phyloP scores from a whole-genome alignment of 352 stramenopile genomes.

The Pythium dissimile region DNA sequence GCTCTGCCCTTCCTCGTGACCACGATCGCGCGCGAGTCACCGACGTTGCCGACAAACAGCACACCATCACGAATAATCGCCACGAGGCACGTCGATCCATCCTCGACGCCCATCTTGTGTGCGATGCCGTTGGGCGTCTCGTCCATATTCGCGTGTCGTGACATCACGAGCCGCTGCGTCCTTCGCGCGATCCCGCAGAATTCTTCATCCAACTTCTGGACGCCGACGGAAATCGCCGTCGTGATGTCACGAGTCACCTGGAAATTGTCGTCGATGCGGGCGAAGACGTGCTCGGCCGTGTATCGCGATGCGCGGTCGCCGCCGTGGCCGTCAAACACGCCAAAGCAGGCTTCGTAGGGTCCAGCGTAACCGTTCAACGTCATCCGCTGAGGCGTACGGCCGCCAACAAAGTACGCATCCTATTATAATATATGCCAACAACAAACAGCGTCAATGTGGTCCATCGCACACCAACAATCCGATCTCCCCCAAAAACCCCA shows the following conservation, averaged over 20 bases:
- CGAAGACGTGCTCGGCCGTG: constrained; percentile 72
- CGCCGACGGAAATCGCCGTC: constrained; percentile 52
- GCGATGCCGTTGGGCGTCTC: constrained; percentile 11
- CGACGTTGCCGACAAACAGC: constrained; percentile 78
- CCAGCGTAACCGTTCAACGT: constrained; percentile 79
- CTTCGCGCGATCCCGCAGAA: constrained; percentile 59
- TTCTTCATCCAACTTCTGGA: constrained; percentile 63
- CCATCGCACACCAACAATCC: too few relatives aligned
- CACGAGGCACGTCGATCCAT: constrained; percentile 76
- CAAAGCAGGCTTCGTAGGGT: constrained; percentile 62
- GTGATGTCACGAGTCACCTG: constrained; percentile 31
- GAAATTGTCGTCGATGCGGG: constrained; percentile 51
- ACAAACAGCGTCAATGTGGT: too few relatives aligned
- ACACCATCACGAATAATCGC: constrained; percentile 67
- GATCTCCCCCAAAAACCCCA: too few relatives aligned
- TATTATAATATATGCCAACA: too few relatives aligned
- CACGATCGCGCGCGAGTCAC: constrained; percentile 76
- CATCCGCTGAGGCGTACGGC: constrained; percentile 47
- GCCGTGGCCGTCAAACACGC: constrained; percentile 81
- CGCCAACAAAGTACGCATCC: constrained; percentile 83
- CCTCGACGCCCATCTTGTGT: constrained; percentile 49
- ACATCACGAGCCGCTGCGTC: constrained; percentile 25
- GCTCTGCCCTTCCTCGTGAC: constrained; percentile 49
- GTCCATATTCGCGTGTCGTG: constrained; percentile 1
- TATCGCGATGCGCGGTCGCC: constrained; percentile 76